These are phyloP conservation scores for Moesziomyces antarcticus DNA, from an alignment of 1,284 basidiomycete genomes.

Conservation along the genomic window DNA sequence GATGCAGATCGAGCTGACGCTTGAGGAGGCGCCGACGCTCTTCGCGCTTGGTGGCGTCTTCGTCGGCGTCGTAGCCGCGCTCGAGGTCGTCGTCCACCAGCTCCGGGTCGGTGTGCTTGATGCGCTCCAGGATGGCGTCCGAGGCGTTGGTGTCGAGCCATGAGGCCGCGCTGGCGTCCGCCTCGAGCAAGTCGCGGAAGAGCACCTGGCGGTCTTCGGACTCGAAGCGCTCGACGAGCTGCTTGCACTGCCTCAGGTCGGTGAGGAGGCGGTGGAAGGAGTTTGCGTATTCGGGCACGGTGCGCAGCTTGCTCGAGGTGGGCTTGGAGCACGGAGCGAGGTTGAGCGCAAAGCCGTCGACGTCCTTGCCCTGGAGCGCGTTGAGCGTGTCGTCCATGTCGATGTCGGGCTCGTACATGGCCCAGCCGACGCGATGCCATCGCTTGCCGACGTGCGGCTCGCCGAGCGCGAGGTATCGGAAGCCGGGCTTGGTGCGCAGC, in stretches of 20 bases:
- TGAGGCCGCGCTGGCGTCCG: conserved; percentile 8
- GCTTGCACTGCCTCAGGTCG: conserved; percentile 55
- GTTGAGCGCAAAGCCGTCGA: conserved; percentile 54
- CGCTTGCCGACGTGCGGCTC: conserved; percentile 58
- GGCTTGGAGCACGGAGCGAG: conserved; percentile 56
- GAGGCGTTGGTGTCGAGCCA: conserved; percentile 43
- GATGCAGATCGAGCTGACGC: conserved; percentile 59
- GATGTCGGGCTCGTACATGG: conserved; percentile 53
- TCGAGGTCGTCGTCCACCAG: conserved; percentile 36
- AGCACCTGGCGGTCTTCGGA: conserved; percentile 51
- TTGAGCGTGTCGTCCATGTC: conserved; percentile 51
- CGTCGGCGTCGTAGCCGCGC: conserved; percentile 27
- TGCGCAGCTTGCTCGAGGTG: conserved; percentile 52
- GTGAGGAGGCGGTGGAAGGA: conserved; percentile 49
- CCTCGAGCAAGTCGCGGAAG: conserved; percentile 26
- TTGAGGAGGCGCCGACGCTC: conserved; percentile 44
- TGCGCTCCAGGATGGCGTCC: conserved; percentile 39
- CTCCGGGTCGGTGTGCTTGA: conserved; percentile 22
- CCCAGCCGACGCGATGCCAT: conserved; percentile 61
- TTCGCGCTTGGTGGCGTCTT: conserved; percentile 34
- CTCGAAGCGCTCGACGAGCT: conserved; percentile 49
- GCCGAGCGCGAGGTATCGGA: conserved; percentile 59
- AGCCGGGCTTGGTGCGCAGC: conserved; percentile 50
- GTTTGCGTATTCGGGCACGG: conserved; percentile 56
- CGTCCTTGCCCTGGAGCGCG: conserved; percentile 45